Evolutionary conservation across 2,329 filamentous ascomycete genomes (phyloP).

Genomic region (Didymella segeticola): DNA sequence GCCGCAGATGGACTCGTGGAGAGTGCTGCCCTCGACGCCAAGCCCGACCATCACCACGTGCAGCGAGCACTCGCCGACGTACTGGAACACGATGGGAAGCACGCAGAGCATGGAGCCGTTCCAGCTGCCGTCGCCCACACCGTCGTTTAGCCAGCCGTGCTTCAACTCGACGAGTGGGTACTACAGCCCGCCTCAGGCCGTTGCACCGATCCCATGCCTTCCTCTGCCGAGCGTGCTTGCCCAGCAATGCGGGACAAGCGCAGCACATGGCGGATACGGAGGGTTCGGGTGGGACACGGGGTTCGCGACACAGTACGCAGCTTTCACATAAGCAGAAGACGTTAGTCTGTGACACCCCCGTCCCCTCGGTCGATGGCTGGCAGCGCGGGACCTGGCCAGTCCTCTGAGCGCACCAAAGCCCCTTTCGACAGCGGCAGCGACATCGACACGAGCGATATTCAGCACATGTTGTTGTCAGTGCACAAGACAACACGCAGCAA

Average conservation of each 20-base stretch:
- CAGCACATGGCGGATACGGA: slow-evolving; percentile 67
- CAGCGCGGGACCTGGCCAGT: slow-evolving; percentile 55
- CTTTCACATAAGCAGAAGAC: slow-evolving; percentile 74
- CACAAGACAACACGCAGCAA: slow-evolving; percentile 51
- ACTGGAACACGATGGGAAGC: slow-evolving; percentile 75
- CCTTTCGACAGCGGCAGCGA: slow-evolving; percentile 38
- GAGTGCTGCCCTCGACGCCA: slow-evolving; percentile 86
- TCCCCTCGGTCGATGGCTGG: slow-evolving; percentile 40
- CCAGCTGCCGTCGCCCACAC: slow-evolving; percentile 76
- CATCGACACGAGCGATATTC: slow-evolving; percentile 52
- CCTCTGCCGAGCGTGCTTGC: slow-evolving; percentile 87
- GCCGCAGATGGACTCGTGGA: slow-evolving; percentile 84
- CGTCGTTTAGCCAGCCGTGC: slow-evolving; percentile 79
- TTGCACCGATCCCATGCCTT: slow-evolving; percentile 75
- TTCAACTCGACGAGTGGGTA: slow-evolving; percentile 55
- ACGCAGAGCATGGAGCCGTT: slow-evolving; percentile 69
- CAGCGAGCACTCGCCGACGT: slow-evolving; percentile 71
- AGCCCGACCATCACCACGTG: slow-evolving; percentile 73
- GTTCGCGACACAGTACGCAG: slow-evolving; percentile 73
- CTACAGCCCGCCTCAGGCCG: slow-evolving; percentile 79
- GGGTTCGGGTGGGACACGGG: slow-evolving; percentile 88
- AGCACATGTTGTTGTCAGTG: slow-evolving; percentile 34
- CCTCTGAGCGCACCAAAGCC: slow-evolving; percentile 49
- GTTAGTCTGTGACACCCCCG: slow-evolving; percentile 32
- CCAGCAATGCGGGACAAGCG: slow-evolving; percentile 79